These are phyloP conservation scores for Agapanthus africanus DNA, from an alignment of 106 monocot genomes.

Conservation along the genomic window DNA sequence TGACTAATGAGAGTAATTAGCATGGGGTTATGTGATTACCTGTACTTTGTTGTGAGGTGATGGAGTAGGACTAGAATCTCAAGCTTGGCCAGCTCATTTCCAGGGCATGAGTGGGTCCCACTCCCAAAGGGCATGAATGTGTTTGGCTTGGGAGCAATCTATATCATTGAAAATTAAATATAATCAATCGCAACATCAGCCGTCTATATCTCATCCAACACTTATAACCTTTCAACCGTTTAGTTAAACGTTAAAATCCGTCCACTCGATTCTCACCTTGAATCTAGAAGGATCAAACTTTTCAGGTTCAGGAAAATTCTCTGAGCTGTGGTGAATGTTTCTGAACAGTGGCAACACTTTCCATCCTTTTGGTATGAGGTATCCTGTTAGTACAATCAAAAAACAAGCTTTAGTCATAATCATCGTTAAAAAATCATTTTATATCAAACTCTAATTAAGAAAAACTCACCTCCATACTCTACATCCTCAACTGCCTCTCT, in stretches of 20 bases:
- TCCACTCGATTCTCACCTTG: too few relatives aligned
- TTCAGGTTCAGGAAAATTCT: slow-evolving; percentile 68
- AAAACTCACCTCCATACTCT: slow-evolving; percentile 60
- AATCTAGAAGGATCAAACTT: slow-evolving; percentile 91
- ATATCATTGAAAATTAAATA: not conserved
- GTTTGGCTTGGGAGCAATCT: slow-evolving; percentile 66
- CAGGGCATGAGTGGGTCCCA: slow-evolving; percentile 84
- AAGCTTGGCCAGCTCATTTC: slow-evolving; percentile 90
- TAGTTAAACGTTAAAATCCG: too few relatives aligned
- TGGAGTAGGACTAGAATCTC: slow-evolving; percentile 89
- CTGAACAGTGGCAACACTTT: slow-evolving; percentile 89
- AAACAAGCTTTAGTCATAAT: too few relatives aligned
- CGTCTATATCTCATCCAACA: too few relatives aligned
- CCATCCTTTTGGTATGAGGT: slow-evolving; percentile 94
- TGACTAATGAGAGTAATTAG: not conserved
- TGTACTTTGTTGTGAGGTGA: slow-evolving; percentile 86
- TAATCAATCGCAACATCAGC: too few relatives aligned
- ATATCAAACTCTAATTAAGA: too few relatives aligned
- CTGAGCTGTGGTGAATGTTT: slow-evolving; percentile 83
- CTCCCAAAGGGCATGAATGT: slow-evolving; percentile 88
- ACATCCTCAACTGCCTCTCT: slow-evolving; percentile 90
- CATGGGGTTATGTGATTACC: slow-evolving; percentile 21
- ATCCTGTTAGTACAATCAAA: too few relatives aligned
- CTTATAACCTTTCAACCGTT: too few relatives aligned
- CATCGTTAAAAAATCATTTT: too few relatives aligned